Evolutionary conservation across 2,329 filamentous ascomycete species (phyloP).

Genomic region (Penicillium frequentans): DNA sequence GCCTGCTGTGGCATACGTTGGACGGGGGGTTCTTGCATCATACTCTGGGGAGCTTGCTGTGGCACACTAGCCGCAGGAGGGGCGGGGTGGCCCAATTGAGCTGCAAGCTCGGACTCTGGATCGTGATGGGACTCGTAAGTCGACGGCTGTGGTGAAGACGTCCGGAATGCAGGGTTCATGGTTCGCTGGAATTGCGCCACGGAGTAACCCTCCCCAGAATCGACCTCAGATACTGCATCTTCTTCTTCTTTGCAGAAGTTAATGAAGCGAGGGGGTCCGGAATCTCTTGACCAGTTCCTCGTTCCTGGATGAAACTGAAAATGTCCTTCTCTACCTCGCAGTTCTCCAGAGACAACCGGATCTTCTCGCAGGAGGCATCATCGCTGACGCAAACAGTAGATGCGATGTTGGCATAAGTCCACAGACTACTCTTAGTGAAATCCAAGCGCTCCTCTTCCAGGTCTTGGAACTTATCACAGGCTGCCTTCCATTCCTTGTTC

Average conservation of each 20-base stretch:
- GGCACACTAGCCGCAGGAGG: constrained; percentile 51
- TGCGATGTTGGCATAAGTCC: constrained; percentile 96
- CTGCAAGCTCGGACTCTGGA: constrained; percentile 70
- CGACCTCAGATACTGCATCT: constrained; percentile 79
- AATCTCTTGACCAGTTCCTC: constrained; percentile 93
- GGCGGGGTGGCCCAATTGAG: constrained; percentile 65
- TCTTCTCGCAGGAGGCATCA: constrained; percentile 94
- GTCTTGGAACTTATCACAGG: constrained; percentile 97
- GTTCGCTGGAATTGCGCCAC: constrained; percentile 93
- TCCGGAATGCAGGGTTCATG: constrained; percentile 93
- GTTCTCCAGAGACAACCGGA: constrained; percentile 86
- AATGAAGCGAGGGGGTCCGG: constrained; percentile 98
- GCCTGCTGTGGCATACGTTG: constrained; percentile 9
- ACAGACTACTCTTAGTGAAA: constrained; percentile 95
- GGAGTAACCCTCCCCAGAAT: constrained; percentile 92
- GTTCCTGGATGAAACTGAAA: constrained; percentile 78
- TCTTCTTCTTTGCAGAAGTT: constrained; percentile 88
- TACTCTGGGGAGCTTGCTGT: constrained; percentile 36
- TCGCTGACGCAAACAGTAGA: constrained; percentile 98
- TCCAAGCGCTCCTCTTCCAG: constrained; percentile 95
- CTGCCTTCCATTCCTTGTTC: constrained; percentile 98
- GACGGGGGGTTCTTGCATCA: neutral
- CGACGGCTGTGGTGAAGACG: constrained; percentile 93
- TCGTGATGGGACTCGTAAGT: constrained; percentile 91
- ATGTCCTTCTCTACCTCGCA: constrained; percentile 99